Evolutionary conservation across 2,329 filamentous ascomycete species (phyloP), one percentile per base, ranked within the genome.

Genomic region (Drechslera avenae): DNA sequence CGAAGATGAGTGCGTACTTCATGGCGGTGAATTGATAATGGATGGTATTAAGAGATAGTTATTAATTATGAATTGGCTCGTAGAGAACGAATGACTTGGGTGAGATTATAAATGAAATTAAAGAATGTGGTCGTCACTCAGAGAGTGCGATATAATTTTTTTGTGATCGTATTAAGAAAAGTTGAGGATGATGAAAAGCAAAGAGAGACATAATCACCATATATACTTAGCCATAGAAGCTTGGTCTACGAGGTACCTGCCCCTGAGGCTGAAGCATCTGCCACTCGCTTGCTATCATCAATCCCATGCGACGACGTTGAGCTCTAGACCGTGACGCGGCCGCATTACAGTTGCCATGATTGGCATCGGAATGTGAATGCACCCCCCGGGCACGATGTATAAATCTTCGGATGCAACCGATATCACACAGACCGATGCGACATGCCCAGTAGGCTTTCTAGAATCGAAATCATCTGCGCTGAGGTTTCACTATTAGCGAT

Each of bases 1-100:
- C 64, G 46, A 69, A 64, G 47, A 70, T 56, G 21, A 66, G 40
- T 18, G 61, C 50, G 57, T 64, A 62, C 54, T 60, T 62, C 62
- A 64, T 64, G 39, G 31, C 57, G 45, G 42, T 46, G 39, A 21
- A 52, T 37, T 30, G 21, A 4, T 30, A 14, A 14, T 45, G 18
- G 28, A 43, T 52, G 52, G 48, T 39, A 54, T 54, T 59, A 57
- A 37, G 40, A 42, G 56, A 41, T 52, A 45, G 35, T 3, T 41
- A 51, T 51, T 51, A 47, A 8, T 12, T 50, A 34, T 46, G 30
- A 34, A 50, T 50, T 45, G 19, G 36, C 35, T 47, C 43, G 41
- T 50, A 49, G 42, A 51, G 47, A 66, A 62, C 30, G 64, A 69
- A 47, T 63, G 67, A 67, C 62, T 68, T 32, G 40, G 54, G 62